Evolutionary conservation across 2,329 filamentous ascomycete genomes (phyloP).

Genomic region (Aspergillus sclerotialis): DNA sequence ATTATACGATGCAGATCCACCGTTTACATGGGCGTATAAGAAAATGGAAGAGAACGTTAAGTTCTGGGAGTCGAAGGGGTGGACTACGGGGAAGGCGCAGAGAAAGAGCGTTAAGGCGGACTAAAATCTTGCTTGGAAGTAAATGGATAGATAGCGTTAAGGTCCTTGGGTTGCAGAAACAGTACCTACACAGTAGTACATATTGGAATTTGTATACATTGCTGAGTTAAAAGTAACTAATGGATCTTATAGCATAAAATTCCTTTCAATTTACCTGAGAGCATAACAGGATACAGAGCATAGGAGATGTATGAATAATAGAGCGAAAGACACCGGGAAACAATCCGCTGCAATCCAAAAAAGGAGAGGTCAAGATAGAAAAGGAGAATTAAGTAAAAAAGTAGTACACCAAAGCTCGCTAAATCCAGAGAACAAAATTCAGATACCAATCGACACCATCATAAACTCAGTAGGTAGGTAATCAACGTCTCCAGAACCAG

Average conservation of each 20-base stretch:
- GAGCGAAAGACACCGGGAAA: too few species aligned
- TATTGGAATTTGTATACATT: too few species aligned
- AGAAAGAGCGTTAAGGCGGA: constrained; percentile 32
- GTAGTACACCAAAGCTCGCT: not conserved
- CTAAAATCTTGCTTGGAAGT: constrained; percentile 8
- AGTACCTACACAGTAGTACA: too few species aligned
- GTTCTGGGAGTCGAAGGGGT: constrained; percentile 35
- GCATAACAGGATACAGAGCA: too few species aligned
- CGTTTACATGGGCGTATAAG: constrained; percentile 40
- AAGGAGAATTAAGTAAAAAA: constrained; percentile 1
- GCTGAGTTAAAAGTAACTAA: too few species aligned
- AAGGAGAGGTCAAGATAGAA: constrained; percentile 2
- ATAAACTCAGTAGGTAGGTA: too few species aligned
- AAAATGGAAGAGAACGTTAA: constrained; percentile 44
- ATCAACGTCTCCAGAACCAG: constrained; percentile 31
- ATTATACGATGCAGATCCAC: constrained; percentile 18
- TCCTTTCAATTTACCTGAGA: too few species aligned
- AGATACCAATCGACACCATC: constrained; percentile 1
- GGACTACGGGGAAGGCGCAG: constrained; percentile 24
- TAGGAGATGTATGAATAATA: too few species aligned
- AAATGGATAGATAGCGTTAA: too few species aligned
- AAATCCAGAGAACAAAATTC: constrained; percentile 2
- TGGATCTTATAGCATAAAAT: too few species aligned
- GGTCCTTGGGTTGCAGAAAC: too few species aligned
- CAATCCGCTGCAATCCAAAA: not conserved